These are phyloP conservation scores for Trebouxia gelatinosa DNA, from an alignment of 163 green algal species.

Conservation along the genomic window DNA sequence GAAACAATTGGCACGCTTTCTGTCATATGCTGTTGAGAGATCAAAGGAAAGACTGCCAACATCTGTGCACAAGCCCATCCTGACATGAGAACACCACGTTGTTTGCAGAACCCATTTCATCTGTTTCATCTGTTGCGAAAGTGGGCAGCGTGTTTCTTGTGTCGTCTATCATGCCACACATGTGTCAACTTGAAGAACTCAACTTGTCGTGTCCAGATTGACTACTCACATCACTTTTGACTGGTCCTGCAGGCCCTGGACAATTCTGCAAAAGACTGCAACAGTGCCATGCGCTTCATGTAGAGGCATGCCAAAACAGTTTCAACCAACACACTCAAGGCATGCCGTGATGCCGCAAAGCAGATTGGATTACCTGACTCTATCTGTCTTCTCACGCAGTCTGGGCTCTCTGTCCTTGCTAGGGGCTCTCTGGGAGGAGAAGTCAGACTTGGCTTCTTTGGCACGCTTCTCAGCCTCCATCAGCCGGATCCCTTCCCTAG, in stretches of 20 bases:
- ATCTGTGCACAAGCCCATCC: neutral
- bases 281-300: slow-evolving; percentile 20
- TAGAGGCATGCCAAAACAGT: too few relatives aligned
- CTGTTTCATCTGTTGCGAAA: neutral
- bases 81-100: neutral
- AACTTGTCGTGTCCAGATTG: neutral
- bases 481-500: too few relatives aligned
- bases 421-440: too few relatives aligned
- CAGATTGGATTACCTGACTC: too few relatives aligned
- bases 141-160: neutral
- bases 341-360: too few relatives aligned
- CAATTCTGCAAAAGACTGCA: slow-evolving; percentile 14
- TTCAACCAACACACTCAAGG: too few relatives aligned
- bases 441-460: too few relatives aligned
- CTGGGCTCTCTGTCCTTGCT: too few relatives aligned
- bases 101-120: neutral
- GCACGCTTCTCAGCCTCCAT: too few relatives aligned
- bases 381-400: too few relatives aligned
- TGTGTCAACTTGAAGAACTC: too few relatives aligned
- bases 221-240: neutral
- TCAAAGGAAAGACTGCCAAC: neutral
- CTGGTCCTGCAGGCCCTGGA: slow-evolving; percentile 16
- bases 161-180: neutral
- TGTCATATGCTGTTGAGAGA: neutral
- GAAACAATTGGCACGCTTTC: neutral